Percentiles rank a stretch among this genome's conserved stretches.
phyloP scores from a whole-genome alignment of 2,329 filamentous ascomycete genomes.

The Alternaria hordeiaustralica region DNA sequence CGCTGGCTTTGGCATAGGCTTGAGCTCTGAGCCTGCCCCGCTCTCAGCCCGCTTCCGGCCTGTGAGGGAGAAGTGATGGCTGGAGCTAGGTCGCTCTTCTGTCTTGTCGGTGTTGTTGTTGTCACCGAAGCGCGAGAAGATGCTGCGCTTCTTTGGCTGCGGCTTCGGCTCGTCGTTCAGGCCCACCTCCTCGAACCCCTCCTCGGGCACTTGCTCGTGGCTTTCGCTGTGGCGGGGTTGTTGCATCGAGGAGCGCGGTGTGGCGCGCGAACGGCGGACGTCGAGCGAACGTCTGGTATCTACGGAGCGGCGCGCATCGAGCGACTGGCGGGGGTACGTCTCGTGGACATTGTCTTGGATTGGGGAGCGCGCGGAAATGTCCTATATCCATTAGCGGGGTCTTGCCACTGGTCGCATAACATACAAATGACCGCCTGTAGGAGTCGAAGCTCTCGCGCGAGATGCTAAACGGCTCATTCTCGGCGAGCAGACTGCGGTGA shows the following conservation, averaged over 20 bases:
- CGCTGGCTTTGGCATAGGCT: slow-evolving; percentile 61
- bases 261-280: slow-evolving; percentile 59
- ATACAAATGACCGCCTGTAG: slow-evolving; percentile 92
- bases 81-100: slow-evolving; percentile 53
- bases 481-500: slow-evolving; percentile 71
- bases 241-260: slow-evolving; percentile 67
- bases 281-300: slow-evolving; percentile 69
- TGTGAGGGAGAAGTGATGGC: slow-evolving; percentile 68
- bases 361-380: slow-evolving; percentile 88
- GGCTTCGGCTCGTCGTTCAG: slow-evolving; percentile 77
- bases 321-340: slow-evolving; percentile 59
- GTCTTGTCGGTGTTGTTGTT: slow-evolving; percentile 37
- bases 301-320: slow-evolving; percentile 73
- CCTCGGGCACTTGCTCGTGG: slow-evolving; percentile 70
- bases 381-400: slow-evolving; percentile 62
- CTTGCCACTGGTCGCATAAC: slow-evolving; percentile 42
- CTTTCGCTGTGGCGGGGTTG: slow-evolving; percentile 64
- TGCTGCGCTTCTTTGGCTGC: slow-evolving; percentile 72
- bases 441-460: slow-evolving; percentile 97
- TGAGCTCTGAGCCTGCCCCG: slow-evolving; percentile 71
- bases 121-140: slow-evolving; percentile 83
- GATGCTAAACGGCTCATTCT: slow-evolving; percentile 93
- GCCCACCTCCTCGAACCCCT: slow-evolving; percentile 89
- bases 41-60: slow-evolving; percentile 77
- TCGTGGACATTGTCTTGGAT: slow-evolving; percentile 63